Percentiles rank a stretch among this genome's conserved stretches.
phyloP scores from a whole-genome alignment of 208 protist genomes.

The Acanthamoeba castellanii region DNA sequence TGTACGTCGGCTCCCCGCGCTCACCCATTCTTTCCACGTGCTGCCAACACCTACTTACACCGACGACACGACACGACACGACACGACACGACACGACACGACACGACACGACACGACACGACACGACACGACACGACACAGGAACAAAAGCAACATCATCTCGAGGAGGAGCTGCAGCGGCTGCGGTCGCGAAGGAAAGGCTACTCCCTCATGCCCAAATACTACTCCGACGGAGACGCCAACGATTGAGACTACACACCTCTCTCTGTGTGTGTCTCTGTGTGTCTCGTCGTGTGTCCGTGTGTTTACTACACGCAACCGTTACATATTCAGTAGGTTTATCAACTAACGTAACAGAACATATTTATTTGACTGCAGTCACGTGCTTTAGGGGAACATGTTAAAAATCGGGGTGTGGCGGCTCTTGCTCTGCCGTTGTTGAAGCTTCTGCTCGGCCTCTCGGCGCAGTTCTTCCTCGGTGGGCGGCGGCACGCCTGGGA shows the following conservation, averaged over 20 bases:
- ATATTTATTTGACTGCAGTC: too few relatives aligned
- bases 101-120: too few relatives aligned
- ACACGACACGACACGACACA: too few relatives aligned
- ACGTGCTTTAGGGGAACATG: neutral
- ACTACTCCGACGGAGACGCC: neutral
- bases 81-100: neutral
- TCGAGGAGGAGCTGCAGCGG: conserved; percentile 34
- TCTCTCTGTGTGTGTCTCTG: too few relatives aligned
- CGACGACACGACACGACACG: neutral
- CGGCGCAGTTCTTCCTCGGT: neutral
- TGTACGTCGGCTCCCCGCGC: neutral
- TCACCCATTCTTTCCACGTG: neutral
- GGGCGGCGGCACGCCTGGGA: neutral
- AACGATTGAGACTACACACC: neutral
- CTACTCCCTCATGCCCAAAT: conserved; percentile 23
- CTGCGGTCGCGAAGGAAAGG: neutral
- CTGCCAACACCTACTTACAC: neutral
- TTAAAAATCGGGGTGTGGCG: neutral
- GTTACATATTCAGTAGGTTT: too few relatives aligned
- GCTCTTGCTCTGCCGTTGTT: neutral
- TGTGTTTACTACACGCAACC: too few relatives aligned
- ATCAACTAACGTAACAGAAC: too few relatives aligned
- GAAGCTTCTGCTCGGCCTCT: neutral
- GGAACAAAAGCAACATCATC: conserved; percentile 42
- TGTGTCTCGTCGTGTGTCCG: neutral